These are phyloP conservation scores for Apocynum venetum DNA, from an alignment of 257 asterid genomes.

Conservation along the genomic window DNA sequence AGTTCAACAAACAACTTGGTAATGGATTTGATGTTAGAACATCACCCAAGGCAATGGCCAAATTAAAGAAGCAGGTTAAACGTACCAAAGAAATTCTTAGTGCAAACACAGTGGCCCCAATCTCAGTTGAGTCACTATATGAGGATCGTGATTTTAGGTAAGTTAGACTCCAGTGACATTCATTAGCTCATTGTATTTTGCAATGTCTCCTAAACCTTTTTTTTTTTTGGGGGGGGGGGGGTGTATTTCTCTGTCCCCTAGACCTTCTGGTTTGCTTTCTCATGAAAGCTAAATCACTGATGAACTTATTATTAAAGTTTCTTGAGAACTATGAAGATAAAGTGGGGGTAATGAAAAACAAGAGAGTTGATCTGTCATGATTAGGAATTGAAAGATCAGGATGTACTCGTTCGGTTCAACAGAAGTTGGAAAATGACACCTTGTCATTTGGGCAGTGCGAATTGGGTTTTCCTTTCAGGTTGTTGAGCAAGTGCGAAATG, in stretches of 20 bases:
- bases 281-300: not conserved
- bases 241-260: not conserved
- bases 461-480: not conserved
- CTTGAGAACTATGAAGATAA: not conserved
- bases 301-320: not conserved
- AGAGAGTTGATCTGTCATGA: not conserved
- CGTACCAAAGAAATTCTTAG: slow-evolving; percentile 97
- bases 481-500: not conserved
- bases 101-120: slow-evolving; percentile 89
- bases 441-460: not conserved
- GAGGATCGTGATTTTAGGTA: slow-evolving; percentile 95
- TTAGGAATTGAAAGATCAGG: not conserved
- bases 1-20: slow-evolving; percentile 87
- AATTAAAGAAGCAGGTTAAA: slow-evolving; percentile 93
- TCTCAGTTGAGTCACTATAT: slow-evolving; percentile 87
- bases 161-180: slow-evolving; percentile 10
- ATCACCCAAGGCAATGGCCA: slow-evolving; percentile 94
- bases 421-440: not conserved
- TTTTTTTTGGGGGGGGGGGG: too few species aligned
- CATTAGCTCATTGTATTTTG: not conserved
- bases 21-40: slow-evolving; percentile 73
- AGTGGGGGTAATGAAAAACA: not conserved
- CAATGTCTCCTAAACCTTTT: not conserved
- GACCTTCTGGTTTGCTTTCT: not conserved
- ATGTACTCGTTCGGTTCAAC: not conserved